phyloP scores from a whole-genome alignment of 177 flowering plant genomes.

The Vitis hybrid region DNA sequence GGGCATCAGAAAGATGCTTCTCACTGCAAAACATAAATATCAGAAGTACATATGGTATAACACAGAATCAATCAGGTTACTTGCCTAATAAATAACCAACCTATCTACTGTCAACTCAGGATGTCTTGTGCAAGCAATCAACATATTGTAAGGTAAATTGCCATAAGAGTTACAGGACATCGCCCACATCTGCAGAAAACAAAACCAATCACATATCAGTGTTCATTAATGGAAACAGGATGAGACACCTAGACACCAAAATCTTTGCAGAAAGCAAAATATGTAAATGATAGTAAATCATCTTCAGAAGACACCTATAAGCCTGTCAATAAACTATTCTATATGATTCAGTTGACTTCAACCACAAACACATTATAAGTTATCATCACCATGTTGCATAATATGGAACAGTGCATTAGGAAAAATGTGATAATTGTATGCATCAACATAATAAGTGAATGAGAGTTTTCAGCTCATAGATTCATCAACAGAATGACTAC shows the following conservation, averaged over 20 bases:
- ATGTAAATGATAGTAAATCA: no score
- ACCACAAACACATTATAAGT: no score
- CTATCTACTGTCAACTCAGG: slow-evolving; percentile 66
- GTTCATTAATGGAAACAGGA: background rate
- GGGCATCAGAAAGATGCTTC: slow-evolving; percentile 64
- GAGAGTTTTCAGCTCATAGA: background rate
- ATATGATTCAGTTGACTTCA: no score
- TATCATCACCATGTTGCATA: no score
- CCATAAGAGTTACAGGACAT: slow-evolving; percentile 36
- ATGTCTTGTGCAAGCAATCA: slow-evolving; percentile 45
- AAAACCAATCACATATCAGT: slow-evolving; percentile 7
- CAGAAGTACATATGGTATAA: slow-evolving; percentile 5
- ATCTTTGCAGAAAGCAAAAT: no score
- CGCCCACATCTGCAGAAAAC: slow-evolving; percentile 58
- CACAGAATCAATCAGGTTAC: slow-evolving; percentile 4
- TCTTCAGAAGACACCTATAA: no score
- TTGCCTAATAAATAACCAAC: slow-evolving; percentile 27
- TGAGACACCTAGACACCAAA: no score
- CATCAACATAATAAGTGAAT: no score
- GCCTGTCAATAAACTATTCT: no score
- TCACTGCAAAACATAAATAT: slow-evolving; percentile 52
- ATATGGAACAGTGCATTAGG: no score
- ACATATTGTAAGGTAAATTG: slow-evolving; percentile 44
- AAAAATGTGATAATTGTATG: background rate
- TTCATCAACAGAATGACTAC: background rate